These are phyloP conservation scores for Zychaea mexicana DNA, from an alignment of 371 early-diverging fungal species.

Conservation along the genomic window DNA sequence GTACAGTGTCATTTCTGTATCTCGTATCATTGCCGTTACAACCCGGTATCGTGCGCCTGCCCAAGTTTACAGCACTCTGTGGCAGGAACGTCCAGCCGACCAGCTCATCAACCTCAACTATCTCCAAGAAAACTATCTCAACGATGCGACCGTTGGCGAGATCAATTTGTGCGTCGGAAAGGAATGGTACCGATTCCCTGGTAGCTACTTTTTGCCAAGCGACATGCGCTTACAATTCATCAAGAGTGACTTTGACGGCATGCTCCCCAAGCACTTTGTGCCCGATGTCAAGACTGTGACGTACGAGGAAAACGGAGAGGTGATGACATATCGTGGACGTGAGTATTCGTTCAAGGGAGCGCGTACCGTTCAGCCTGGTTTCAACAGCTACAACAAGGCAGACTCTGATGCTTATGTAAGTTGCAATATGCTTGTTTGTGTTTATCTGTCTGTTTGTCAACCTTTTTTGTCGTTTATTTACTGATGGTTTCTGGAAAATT, in stretches of 20 bases:
- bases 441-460: slow-evolving; percentile 16
- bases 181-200: slow-evolving; percentile 95
- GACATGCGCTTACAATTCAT: slow-evolving; percentile 63
- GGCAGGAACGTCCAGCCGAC: slow-evolving; percentile 37
- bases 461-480: no score
- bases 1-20: slow-evolving; percentile 54
- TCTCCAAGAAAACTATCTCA: slow-evolving; percentile 34
- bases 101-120: slow-evolving; percentile 34
- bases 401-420: slow-evolving; percentile 65
- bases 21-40: slow-evolving; percentile 63
- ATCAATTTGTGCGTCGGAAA: slow-evolving; percentile 83
- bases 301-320: slow-evolving; percentile 31
- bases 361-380: slow-evolving; percentile 44
- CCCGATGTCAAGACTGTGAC: slow-evolving; percentile 25
- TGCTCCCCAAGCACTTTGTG: slow-evolving; percentile 68
- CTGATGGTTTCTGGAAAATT: no score
- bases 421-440: background rate
- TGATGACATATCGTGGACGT: slow-evolving; percentile 28
- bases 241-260: slow-evolving; percentile 64
- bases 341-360: slow-evolving; percentile 45
- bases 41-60: slow-evolving; percentile 72
- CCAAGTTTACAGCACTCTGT: slow-evolving; percentile 51
- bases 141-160: slow-evolving; percentile 21
- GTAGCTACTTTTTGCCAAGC: slow-evolving; percentile 85
- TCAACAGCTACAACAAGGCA: slow-evolving; percentile 78